Evolutionary conservation across 345 rosid species (phyloP).

Genomic region (Punica granatum): DNA sequence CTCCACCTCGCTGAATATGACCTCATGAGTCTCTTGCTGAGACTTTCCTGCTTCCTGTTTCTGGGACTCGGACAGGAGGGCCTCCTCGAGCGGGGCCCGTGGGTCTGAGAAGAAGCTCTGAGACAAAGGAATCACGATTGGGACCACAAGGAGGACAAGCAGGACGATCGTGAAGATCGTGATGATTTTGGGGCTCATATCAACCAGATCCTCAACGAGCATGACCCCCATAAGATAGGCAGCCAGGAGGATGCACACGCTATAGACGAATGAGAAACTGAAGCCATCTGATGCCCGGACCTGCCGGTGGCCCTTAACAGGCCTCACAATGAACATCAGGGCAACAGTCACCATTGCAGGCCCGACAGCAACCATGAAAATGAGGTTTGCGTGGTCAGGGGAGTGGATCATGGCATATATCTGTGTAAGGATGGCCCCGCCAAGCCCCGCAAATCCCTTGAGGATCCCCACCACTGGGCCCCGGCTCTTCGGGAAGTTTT

Average conservation of each 20-base stretch:
- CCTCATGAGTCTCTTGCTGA: conserved; percentile 31
- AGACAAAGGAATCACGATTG: conserved; percentile 56
- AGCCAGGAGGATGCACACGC: conserved; percentile 76
- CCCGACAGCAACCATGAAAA: conserved; percentile 94
- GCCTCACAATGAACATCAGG: conserved; percentile 82
- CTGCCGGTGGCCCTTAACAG: conserved; percentile 93
- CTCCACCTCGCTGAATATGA: conserved; percentile 84
- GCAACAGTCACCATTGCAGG: conserved; percentile 70
- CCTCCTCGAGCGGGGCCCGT: conserved; percentile 39
- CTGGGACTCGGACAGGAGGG: conserved; percentile 40
- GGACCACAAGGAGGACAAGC: conserved; percentile 55
- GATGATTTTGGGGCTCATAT: conserved; percentile 39
- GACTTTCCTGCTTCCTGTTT: conserved; percentile 44
- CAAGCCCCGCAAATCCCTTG: conserved; percentile 93
- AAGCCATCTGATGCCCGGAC: conserved; percentile 54
- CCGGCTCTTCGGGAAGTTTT: conserved; percentile 90
- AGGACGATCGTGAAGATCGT: conserved; percentile 47
- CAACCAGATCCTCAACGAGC: conserved; percentile 77
- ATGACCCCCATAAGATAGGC: conserved; percentile 84
- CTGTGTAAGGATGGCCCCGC: conserved; percentile 95
- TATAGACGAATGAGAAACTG: conserved; percentile 60
- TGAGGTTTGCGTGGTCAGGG: conserved; percentile 72
- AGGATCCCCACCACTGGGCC: conserved; percentile 98
- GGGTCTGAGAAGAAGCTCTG: conserved; percentile 44
- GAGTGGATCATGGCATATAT: conserved; percentile 67